These are phyloP conservation scores for Psilocybe tampanensis DNA, from an alignment of 768 basidiomycete genomes.

Conservation along the genomic window DNA sequence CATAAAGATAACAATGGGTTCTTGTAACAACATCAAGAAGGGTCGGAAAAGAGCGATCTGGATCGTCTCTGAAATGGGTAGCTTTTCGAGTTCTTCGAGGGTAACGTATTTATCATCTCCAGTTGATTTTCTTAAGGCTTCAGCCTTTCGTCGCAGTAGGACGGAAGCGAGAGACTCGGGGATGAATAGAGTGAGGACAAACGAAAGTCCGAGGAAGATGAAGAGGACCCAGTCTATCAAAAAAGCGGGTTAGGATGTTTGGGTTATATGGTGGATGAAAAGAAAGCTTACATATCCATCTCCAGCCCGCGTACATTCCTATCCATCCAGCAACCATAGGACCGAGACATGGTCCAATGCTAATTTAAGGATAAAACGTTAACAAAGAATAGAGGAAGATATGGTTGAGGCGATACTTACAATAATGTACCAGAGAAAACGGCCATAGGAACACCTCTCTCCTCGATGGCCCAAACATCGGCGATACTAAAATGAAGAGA, in stretches of 20 bases:
- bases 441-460: slow-evolving; percentile 49
- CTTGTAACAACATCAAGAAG: slow-evolving; percentile 43
- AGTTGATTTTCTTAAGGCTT: slow-evolving; percentile 39
- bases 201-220: slow-evolving; percentile 40
- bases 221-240: slow-evolving; percentile 48
- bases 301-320: slow-evolving; percentile 44
- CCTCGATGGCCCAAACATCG: slow-evolving; percentile 43
- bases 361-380: slow-evolving; percentile 6
- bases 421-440: slow-evolving; percentile 51
- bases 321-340: slow-evolving; percentile 54
- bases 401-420: slow-evolving; percentile 26
- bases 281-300: slow-evolving; percentile 42
- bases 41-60: slow-evolving; percentile 41
- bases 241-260: not conserved
- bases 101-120: slow-evolving; percentile 35
- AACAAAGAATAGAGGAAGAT: no score
- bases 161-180: slow-evolving; percentile 54
- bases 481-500: no score
- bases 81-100: slow-evolving; percentile 41
- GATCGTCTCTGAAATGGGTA: slow-evolving; percentile 33
- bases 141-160: slow-evolving; percentile 45
- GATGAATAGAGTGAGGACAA: slow-evolving; percentile 40
- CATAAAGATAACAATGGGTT: slow-evolving; percentile 47
- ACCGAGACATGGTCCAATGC: slow-evolving; percentile 48
- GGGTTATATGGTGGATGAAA: not conserved